Base-by-base conservation (phyloP, 83 land plant genomes). In the Larix sibirica region DNA sequence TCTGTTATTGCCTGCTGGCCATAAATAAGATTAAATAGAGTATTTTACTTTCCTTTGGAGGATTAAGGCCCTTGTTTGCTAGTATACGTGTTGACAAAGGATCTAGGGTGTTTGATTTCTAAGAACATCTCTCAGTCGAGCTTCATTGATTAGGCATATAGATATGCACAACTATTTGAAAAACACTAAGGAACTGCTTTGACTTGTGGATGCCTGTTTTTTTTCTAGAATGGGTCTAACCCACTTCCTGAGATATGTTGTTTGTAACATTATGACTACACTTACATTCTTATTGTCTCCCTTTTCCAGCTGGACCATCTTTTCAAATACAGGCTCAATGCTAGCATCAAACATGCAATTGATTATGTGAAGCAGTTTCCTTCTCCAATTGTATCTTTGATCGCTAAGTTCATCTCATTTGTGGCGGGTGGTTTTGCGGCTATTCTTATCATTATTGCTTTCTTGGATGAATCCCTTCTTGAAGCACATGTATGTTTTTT, bases 401-500 rank as follows among this genome's bases (percentile, higher is more conserved):
- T 96, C 75, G 97, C 99, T n/a, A 97, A 97, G 81, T 90, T 96
- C 70, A 85, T 97, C 16, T 91, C 98, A 70, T 97, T 94, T 84
- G 89, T 97, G 0, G 88, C 92, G 62, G 98, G 99, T 23, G 98
- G 98, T 42, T 91, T 94, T 85, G 96, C 92, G 83, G 97, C 98
- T 62, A 86, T 94, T 56, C 83, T 97, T 40, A 92, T 97, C 60
- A 86, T 94, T 66, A 92, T 97, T 87, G 98, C 99, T 61, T 86
- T 97, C 64, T 66, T 97, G 81, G 99, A 97, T n/a, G 99, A 97
- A 82, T 96, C 99, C 81, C 92, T 97, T 81, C 94, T 97, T 14
- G 97, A 97, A 82, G 99, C 93, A 71, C 98, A 97, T 84, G 99
- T 97, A 90, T 84, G 84, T 12, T 65, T 3, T 17, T 47, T 75